Percentiles rank a stretch among this genome's conserved stretches.
These are phyloP conservation scores for Trametes cingulata DNA, from an alignment of 768 basidiomycete species.

Conservation along the genomic window DNA sequence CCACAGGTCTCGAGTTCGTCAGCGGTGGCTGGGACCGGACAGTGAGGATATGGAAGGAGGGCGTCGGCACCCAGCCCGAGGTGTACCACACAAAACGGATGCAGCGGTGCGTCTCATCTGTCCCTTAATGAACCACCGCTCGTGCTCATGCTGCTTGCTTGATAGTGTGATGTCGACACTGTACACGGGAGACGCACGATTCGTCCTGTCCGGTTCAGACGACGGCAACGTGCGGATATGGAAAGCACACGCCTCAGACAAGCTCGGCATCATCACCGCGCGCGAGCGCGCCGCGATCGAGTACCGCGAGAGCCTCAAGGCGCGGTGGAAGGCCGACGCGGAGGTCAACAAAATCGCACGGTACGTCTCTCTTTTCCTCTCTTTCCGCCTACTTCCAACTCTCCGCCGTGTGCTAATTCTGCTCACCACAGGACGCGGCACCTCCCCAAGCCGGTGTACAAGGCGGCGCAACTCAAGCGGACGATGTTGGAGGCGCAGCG, in stretches of 20 bases:
- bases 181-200: slow-evolving; percentile 89
- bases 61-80: slow-evolving; percentile 77
- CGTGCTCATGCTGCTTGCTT: background rate
- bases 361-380: slow-evolving; percentile 43
- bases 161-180: slow-evolving; percentile 82
- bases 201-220: slow-evolving; percentile 88
- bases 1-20: slow-evolving; percentile 94
- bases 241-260: slow-evolving; percentile 93
- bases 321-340: slow-evolving; percentile 84
- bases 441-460: slow-evolving; percentile 89
- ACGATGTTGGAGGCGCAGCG: slow-evolving; percentile 89
- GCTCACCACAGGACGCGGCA: slow-evolving; percentile 58
- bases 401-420: too few relatives aligned
- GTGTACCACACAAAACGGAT: slow-evolving; percentile 99
- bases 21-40: slow-evolving; percentile 97
- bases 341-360: slow-evolving; percentile 81
- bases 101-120: slow-evolving; percentile 74
- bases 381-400: too few relatives aligned
- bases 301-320: slow-evolving; percentile 84
- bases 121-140: background rate
- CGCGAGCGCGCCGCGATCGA: slow-evolving; percentile 91
- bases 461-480: slow-evolving; percentile 82
- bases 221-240: slow-evolving; percentile 95
- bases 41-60: slow-evolving; percentile 89
- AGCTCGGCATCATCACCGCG: slow-evolving; percentile 86